phyloP scores from a whole-genome alignment of 495 filamentous ascomycete species.

The Sordaria brevicollis region DNA sequence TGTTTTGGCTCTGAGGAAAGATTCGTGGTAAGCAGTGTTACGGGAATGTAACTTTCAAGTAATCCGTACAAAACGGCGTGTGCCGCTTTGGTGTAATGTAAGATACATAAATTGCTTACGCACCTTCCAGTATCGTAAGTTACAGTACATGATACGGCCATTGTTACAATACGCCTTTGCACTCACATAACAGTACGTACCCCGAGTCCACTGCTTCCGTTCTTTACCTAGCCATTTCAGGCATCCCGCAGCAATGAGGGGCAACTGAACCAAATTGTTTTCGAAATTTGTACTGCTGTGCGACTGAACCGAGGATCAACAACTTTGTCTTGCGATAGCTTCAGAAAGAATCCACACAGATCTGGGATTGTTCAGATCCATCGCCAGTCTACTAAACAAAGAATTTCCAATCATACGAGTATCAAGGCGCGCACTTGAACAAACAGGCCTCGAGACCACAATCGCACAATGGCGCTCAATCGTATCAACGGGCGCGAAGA shows the following conservation, averaged over 20 bases:
- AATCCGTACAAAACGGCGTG: too few relatives aligned
- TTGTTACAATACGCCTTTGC: background rate
- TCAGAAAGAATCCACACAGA: background rate
- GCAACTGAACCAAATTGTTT: background rate
- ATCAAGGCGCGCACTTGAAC: background rate
- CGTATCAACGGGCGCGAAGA: conserved; percentile 59
- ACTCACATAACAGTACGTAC: background rate
- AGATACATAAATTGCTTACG: background rate
- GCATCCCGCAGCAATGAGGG: background rate
- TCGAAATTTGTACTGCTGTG: background rate
- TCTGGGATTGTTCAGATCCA: background rate
- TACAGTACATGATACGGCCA: background rate
- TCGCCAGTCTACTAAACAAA: background rate
- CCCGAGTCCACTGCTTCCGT: background rate
- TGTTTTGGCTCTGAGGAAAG: too few relatives aligned
- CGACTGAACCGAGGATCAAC: background rate
- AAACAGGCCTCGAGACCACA: background rate
- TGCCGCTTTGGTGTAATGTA: too few relatives aligned
- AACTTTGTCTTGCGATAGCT: background rate
- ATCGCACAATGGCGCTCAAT: conserved; percentile 23
- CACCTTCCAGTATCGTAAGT: background rate
- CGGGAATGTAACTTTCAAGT: too few relatives aligned
- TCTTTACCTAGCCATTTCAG: background rate
- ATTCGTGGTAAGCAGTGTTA: too few relatives aligned
- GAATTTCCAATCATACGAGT: background rate